Evolutionary conservation across 352 stramenopile species (phyloP).

Genomic region (Phytopythium vexans): DNA sequence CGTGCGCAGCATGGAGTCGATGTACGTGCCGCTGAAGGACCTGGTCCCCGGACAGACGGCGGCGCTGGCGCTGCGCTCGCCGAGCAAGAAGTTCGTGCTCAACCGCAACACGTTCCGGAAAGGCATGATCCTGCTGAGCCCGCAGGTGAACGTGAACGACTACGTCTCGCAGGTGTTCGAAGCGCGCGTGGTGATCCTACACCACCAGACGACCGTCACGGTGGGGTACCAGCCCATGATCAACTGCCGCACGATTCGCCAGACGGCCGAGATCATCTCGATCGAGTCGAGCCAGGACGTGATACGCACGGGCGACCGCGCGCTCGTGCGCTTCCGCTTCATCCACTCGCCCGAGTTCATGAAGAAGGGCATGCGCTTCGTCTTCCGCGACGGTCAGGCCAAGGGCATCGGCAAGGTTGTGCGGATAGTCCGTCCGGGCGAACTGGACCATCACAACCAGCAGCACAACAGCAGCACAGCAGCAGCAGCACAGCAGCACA

Average conservation of each 20-base stretch:
- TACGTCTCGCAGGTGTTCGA: constrained; percentile 89
- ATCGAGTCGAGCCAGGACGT: constrained; percentile 81
- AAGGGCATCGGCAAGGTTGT: constrained; percentile 95
- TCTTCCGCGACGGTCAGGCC: constrained; percentile 97
- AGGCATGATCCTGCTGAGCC: constrained; percentile 90
- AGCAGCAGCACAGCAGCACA: neutral
- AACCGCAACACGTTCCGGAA: constrained; percentile 87
- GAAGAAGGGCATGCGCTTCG: constrained; percentile 94
- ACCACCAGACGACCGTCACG: constrained; percentile 94
- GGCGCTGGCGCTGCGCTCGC: constrained; percentile 80
- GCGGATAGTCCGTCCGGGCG: constrained; percentile 49
- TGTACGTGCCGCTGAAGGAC: constrained; percentile 90
- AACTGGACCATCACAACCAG: constrained; percentile 6
- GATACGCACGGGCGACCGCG: constrained; percentile 89
- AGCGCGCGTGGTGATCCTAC: constrained; percentile 91
- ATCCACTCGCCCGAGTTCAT: constrained; percentile 95
- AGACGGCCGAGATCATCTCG: constrained; percentile 88
- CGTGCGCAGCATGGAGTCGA: constrained; percentile 87
- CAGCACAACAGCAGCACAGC: constrained; percentile 10
- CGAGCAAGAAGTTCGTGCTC: constrained; percentile 88
- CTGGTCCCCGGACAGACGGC: constrained; percentile 83
- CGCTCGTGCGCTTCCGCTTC: constrained; percentile 88
- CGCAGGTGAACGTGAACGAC: constrained; percentile 65
- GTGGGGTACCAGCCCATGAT: constrained; percentile 94
- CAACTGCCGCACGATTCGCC: constrained; percentile 90